A percentile compares a stretch with the other conserved stretches of the same genome.
These are phyloP conservation scores for Penicillium arizonense DNA, from an alignment of 495 filamentous ascomycete species.

Conservation along the genomic window DNA sequence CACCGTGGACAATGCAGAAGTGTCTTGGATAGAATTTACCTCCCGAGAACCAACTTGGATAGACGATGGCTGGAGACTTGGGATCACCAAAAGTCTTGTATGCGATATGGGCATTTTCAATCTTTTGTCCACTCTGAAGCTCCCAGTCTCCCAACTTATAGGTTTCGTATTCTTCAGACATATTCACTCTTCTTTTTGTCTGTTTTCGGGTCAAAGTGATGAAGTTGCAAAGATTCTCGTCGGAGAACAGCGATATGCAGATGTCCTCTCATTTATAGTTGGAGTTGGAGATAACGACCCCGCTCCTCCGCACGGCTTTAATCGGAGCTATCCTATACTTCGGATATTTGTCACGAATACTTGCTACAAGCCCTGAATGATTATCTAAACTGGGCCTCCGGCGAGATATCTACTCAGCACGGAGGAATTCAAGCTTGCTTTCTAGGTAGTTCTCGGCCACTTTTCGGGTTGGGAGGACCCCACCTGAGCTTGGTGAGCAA, in stretches of 20 bases:
- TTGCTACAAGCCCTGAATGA: neutral
- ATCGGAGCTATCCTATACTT: constrained; percentile 4
- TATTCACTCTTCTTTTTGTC: constrained; percentile 11
- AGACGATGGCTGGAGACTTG: constrained; percentile 62
- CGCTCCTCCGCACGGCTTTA: constrained; percentile 17
- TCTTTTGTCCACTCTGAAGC: constrained; percentile 56
- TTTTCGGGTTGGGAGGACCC: too few species aligned
- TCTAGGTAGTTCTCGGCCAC: too few species aligned
- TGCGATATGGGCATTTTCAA: constrained; percentile 59
- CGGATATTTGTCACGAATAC: neutral
- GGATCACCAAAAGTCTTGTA: constrained; percentile 70
- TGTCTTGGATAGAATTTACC: constrained; percentile 26
- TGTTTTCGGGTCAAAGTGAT: neutral
- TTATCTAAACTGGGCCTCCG: neutral
- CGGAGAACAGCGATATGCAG: neutral
- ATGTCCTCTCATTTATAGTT: constrained; percentile 6
- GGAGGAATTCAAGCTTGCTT: constrained; percentile 16
- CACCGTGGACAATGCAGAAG: too few species aligned
- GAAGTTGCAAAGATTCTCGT: neutral
- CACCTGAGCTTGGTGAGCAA: too few species aligned
- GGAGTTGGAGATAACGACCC: constrained; percentile 16
- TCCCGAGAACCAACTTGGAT: constrained; percentile 71
- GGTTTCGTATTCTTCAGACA: constrained; percentile 45
- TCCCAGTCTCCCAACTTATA: constrained; percentile 62
- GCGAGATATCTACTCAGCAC: neutral